Evolutionary conservation across 2,329 filamentous ascomycete species (phyloP), one percentile per base, ranked within the genome.

Genomic region (Beauveria rudraprayagi): DNA sequence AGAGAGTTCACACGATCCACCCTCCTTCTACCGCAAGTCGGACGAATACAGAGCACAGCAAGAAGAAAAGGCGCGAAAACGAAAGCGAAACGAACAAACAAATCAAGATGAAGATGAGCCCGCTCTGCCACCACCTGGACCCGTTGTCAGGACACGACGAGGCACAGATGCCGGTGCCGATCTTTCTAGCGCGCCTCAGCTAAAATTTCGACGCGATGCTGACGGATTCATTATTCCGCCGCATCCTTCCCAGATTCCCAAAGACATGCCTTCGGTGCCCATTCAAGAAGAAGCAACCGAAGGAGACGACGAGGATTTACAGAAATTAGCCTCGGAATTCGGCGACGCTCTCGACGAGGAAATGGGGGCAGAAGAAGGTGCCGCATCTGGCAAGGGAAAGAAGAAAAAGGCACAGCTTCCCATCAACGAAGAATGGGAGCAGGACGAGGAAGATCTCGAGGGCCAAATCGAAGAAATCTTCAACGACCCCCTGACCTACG

Each of bases 1-100:
- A 22, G 90, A 92, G 67, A 86, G 87, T 26, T 79, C 78, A 1
- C 87, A 90, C 65, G 90, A 96, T 67, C 94, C 94, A 0, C 94
- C 94, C 0, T 88, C 91, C 0, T 89, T 94, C 66, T 91, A 89
- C 70, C 82, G 85, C 68, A 80, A 88, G 68, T 78, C 83, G 24
- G 77, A 85, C 61, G 80, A 87, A 68, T 83, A 83, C 70, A 76
- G 83, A 68, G 76, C 80, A 68, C 83, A 76, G 71, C 73, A 75
- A 70, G 80, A 74, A 63, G 78, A 75, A 64, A 81, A 80, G 68
- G 74, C 73, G 1, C 73, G 72, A 51, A 83, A 78, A 68, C 77
- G 76, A 55, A 83, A 79, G 72, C 75, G 77, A 56, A 66, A 72
- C 54, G 61, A 66, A n/a, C 69, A 70, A n/a, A 68, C 66, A 3